Evolutionary conservation across 2,329 filamentous ascomycete genomes (phyloP), one percentile per base, ranked within the genome.

Genomic region (Rachicladosporium sp.): DNA sequence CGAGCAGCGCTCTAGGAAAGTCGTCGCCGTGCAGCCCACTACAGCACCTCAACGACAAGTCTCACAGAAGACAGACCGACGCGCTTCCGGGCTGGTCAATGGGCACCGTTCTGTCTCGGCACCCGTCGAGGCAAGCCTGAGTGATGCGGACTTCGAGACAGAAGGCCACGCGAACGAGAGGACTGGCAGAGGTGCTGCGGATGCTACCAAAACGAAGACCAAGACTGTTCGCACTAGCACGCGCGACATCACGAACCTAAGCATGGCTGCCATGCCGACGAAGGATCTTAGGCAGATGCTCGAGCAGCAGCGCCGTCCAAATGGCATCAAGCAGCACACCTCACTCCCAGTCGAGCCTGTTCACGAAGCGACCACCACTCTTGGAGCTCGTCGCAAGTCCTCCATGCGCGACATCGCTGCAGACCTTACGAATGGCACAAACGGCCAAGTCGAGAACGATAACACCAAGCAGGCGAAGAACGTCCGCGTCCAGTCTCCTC

Each of bases 211-310:
- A 6, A 27, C 23, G 6, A 27, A 27, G 23, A 27, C 5, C 23
- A 27, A 27, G 23, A 27, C 23, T 27, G 23, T 8, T 27, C 23
- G 23, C 7, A 27, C 23, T 8, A 27, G 6, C 23, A 46, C 35
- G 7, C 43, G 42, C 27, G 64, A 72, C 39, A 46, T 73, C 35
- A 77, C 74, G 1, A 59, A 73, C 43, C 50, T 78, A 36, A 77
- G 70, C 54, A 66, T 68, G 43, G 64, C 75, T 43, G 34, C 40
- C 1, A 10, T 42, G 19, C 34, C 15, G 10, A 29, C 35, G 8
- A 36, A 29, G 12, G 67, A 74, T 50, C 59, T 78, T 37, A 67
- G 74, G 31, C 71, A 67, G 48, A 66, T 62, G 10, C 49, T 78
- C 4, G 74, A 78, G 51, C 67, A 71, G 43, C 71, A 76, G 53